A percentile compares a stretch with the other conserved stretches of the same genome.
These are phyloP conservation scores for Podospora australis DNA, from an alignment of 495 filamentous ascomycete genomes.

Conservation along the genomic window DNA sequence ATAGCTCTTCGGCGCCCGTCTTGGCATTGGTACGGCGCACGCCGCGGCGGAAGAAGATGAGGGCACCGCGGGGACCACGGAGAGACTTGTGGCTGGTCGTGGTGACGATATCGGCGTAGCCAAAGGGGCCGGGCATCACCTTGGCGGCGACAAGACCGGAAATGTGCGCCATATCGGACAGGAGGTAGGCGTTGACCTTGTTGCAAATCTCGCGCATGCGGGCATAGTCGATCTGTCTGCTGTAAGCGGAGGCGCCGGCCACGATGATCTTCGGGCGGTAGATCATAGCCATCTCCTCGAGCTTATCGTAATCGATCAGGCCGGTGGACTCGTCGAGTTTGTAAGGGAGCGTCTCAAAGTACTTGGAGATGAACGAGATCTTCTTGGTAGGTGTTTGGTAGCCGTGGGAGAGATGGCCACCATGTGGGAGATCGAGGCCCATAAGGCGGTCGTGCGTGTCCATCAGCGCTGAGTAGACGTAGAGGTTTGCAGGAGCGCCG, in stretches of 20 bases:
- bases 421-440: conserved; percentile 94
- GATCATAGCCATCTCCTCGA: conserved; percentile 75
- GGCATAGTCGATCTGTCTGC: conserved; percentile 85
- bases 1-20: conserved; percentile 74
- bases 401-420: conserved; percentile 93
- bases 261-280: conserved; percentile 96
- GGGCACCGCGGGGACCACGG: conserved; percentile 86
- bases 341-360: conserved; percentile 97
- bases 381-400: conserved; percentile 98
- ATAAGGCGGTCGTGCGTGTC: conserved; percentile 91
- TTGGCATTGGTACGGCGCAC: conserved; percentile 77
- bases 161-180: conserved; percentile 98
- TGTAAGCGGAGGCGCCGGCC: conserved; percentile 91
- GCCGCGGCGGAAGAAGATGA: conserved; percentile 97
- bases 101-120: conserved; percentile 85
- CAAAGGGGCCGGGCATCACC: conserved; percentile 85
- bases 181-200: conserved; percentile 84
- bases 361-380: conserved; percentile 96
- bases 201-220: conserved; percentile 82
- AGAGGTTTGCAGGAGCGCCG: conserved; percentile 91
- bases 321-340: conserved; percentile 84
- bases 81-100: conserved; percentile 98
- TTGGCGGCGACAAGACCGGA: conserved; percentile 88
- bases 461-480: conserved; percentile 89
- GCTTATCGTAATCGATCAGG: conserved; percentile 84